Conservation (phyloP, 371 early-diverging fungal genomes). For the Haplosporangium sp. region DNA sequence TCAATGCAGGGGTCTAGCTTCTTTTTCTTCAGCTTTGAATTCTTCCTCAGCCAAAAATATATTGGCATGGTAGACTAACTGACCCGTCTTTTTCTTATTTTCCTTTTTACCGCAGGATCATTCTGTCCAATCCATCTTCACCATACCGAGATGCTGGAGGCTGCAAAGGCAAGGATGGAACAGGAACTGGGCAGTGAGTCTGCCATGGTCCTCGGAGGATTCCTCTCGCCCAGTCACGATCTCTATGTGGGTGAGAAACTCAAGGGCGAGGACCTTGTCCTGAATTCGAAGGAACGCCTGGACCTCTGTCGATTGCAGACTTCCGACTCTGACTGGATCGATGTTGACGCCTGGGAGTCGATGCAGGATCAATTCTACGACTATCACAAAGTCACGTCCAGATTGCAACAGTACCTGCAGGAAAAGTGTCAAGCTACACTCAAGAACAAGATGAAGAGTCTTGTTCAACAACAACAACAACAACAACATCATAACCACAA, state of each 20-base stretch:
- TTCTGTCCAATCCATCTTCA: constrained; percentile 55
- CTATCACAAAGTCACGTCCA: constrained; percentile 40
- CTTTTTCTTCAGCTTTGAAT: too few relatives aligned
- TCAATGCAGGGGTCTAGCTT: too few relatives aligned
- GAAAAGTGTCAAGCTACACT: constrained; percentile 30
- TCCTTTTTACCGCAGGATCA: constrained; percentile 33
- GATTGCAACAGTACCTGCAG: constrained; percentile 37
- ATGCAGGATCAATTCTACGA: constrained; percentile 31
- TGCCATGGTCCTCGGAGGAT: constrained; percentile 51
- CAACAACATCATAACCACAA: constrained; percentile 1
- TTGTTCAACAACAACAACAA: constrained; percentile 18
- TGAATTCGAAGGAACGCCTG: constrained; percentile 38
- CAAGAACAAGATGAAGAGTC: constrained; percentile 25
- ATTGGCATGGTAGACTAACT: too few relatives aligned
- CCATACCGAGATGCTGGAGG: constrained; percentile 52
- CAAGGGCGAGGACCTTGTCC: constrained; percentile 21
- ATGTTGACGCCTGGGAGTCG: constrained; percentile 54
- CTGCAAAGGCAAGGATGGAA: constrained; percentile 48
- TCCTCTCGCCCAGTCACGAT: constrained; percentile 56
- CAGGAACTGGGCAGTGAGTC: constrained; percentile 21
- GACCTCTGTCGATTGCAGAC: constrained; percentile 50
- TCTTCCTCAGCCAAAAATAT: too few relatives aligned
- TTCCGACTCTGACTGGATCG: constrained; percentile 52
- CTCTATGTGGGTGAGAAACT: constrained; percentile 47
- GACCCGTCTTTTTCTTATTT: background rate